Conservation (phyloP, 2,329 filamentous ascomycete species). For the Pseudocercospora fuligena region DNA sequence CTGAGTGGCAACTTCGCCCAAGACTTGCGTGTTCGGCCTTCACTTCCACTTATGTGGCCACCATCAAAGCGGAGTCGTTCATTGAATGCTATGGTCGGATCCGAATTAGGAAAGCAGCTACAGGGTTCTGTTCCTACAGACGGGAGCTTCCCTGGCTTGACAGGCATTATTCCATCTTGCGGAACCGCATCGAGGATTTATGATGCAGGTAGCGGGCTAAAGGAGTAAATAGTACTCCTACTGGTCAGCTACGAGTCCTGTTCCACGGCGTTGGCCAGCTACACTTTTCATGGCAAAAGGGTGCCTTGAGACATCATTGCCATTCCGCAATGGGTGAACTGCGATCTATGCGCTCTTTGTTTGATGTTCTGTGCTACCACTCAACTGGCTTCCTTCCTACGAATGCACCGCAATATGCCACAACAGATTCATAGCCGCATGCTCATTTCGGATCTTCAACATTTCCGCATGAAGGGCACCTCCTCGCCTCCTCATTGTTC, state of each 20-base stretch:
- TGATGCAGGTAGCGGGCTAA: neutral
- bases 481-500: conserved; percentile 69
- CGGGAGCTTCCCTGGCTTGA: neutral
- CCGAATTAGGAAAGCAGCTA: conserved; percentile 15
- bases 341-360: too few species aligned
- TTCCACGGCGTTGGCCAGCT: neutral
- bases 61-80: conserved; percentile 13
- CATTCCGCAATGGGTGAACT: too few species aligned
- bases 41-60: neutral
- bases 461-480: conserved; percentile 73
- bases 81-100: conserved; percentile 16
- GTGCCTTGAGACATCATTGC: too few species aligned
- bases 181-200: neutral
- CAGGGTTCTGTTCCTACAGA: neutral
- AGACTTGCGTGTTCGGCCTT: neutral
- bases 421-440: too few species aligned
- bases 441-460: conserved; percentile 19
- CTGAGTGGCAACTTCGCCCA: neutral
- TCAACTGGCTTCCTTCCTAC: too few species aligned
- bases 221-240: neutral
- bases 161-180: neutral
- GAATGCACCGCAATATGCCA: too few species aligned
- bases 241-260: neutral
- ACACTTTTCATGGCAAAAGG: too few species aligned
- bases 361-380: too few species aligned